Evolutionary conservation across 2,329 filamentous ascomycete genomes (phyloP).

Genomic region (Teratosphaeria destructans): DNA sequence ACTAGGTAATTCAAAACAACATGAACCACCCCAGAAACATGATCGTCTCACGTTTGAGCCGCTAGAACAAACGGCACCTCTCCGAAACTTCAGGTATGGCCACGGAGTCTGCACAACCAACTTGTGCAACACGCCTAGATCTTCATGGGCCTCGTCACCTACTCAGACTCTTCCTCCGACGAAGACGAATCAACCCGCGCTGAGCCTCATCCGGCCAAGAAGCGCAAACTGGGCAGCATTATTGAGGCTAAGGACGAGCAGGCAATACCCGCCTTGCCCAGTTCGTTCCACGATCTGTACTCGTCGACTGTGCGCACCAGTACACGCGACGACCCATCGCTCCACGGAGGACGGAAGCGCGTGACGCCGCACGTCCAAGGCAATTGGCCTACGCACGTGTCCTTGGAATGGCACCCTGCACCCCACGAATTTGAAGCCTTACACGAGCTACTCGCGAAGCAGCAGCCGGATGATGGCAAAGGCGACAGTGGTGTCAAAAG

Average conservation of each 20-base stretch:
- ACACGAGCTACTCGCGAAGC: constrained; percentile 29
- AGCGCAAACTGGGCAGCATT: constrained; percentile 3
- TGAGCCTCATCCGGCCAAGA: constrained; percentile 9
- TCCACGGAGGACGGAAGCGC: constrained; percentile 78
- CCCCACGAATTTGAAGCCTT: constrained; percentile 34
- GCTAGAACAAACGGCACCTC: not conserved
- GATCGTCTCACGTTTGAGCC: not conserved
- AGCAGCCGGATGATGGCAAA: not conserved
- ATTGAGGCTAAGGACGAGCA: not conserved
- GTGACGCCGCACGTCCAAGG: constrained; percentile 75
- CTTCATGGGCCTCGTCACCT: constrained; percentile 55
- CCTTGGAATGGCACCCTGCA: constrained; percentile 69
- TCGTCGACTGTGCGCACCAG: constrained; percentile 68
- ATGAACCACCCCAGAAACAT: not conserved
- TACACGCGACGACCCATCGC: constrained; percentile 66
- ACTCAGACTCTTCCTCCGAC: constrained; percentile 44
- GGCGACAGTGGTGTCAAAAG: constrained; percentile 43
- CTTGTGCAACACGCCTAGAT: not conserved
- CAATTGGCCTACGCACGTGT: constrained; percentile 88
- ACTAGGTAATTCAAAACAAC: not conserved
- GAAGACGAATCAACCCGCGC: constrained; percentile 11
- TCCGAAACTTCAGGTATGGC: too few relatives aligned
- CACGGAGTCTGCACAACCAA: not conserved
- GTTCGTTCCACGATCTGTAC: constrained; percentile 80
- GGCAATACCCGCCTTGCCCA: constrained; percentile 51